Conservation (phyloP, 164 flowering plant genomes). For the Platanus orientalis region DNA sequence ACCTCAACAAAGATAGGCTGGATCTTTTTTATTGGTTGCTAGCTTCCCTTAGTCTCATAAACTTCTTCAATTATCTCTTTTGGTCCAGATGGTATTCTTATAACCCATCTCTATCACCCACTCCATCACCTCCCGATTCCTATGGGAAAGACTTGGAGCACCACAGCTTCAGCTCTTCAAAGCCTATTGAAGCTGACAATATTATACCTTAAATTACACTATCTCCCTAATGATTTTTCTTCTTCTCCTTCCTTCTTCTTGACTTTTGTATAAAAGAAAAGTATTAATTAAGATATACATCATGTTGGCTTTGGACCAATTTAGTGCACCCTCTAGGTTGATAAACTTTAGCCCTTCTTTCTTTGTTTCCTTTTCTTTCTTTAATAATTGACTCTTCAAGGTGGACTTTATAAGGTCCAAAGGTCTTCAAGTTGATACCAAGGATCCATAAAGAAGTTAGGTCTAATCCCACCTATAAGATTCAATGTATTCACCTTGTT, state of each 20-base stretch:
- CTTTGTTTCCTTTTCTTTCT: not conserved
- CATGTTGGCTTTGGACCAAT: constrained; percentile 11
- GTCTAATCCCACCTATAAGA: constrained; percentile 23
- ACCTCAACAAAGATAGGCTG: constrained; percentile 60
- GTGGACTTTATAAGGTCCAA: constrained; percentile 10
- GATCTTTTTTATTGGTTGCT: constrained; percentile 74
- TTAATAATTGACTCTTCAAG: constrained; percentile 15
- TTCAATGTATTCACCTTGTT: constrained; percentile 30
- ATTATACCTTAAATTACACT: constrained; percentile 19
- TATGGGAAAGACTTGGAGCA: constrained; percentile 17
- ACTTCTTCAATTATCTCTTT: constrained; percentile 60
- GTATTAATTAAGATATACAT: not conserved
- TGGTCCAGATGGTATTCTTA: constrained; percentile 63
- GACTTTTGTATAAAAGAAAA: constrained; percentile 12
- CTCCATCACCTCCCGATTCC: constrained; percentile 23
- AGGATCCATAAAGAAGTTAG: constrained; percentile 18
- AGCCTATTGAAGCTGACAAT: constrained; percentile 24
- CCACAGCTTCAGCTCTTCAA: constrained; percentile 25
- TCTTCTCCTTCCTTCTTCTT: constrained; percentile 2
- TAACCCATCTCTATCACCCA: constrained; percentile 26
- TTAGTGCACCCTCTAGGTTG: constrained; percentile 18
- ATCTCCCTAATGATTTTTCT: constrained; percentile 4
- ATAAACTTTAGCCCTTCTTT: constrained; percentile 2
- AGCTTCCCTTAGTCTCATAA: constrained; percentile 51
- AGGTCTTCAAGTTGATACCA: constrained; percentile 16